Conservation (phyloP, 257 asterid species). For the Ilex asprella region DNA sequence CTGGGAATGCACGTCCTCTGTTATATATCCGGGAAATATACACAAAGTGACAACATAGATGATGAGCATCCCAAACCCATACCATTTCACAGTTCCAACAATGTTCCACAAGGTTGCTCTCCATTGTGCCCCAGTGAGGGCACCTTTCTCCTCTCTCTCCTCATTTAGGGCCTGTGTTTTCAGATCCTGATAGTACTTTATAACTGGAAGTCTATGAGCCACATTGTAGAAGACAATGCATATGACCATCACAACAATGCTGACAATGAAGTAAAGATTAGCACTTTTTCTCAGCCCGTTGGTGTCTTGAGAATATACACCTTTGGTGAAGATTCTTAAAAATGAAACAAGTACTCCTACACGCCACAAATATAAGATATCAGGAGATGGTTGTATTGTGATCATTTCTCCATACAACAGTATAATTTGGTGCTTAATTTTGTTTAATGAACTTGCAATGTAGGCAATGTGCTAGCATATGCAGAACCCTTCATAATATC, state of each 20-base stretch:
- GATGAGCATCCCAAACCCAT: slow-evolving; percentile 48
- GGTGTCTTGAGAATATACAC: slow-evolving; percentile 76
- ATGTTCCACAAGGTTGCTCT: slow-evolving; percentile 60
- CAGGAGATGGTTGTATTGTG: neutral
- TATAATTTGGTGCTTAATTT: no score
- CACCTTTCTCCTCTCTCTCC: slow-evolving; percentile 71
- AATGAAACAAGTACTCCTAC: slow-evolving; percentile 86
- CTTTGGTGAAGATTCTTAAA: slow-evolving; percentile 69
- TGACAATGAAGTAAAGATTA: slow-evolving; percentile 73
- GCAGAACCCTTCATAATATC: no score
- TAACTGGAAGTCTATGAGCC: slow-evolving; percentile 75
- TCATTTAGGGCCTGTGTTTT: slow-evolving; percentile 55
- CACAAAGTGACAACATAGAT: slow-evolving; percentile 73
- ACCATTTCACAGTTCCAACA: slow-evolving; percentile 79
- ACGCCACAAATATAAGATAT: slow-evolving; percentile 7
- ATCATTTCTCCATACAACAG: no score
- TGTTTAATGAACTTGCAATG: no score
- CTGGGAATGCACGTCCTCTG: slow-evolving; percentile 88
- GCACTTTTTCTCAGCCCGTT: slow-evolving; percentile 83
- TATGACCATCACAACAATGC: slow-evolving; percentile 57
- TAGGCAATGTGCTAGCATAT: no score
- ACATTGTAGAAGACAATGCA: slow-evolving; percentile 68
- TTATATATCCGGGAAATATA: slow-evolving; percentile 84
- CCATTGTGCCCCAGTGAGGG: slow-evolving; percentile 57
- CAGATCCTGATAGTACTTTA: slow-evolving; percentile 57